phyloP scores from a whole-genome alignment of 208 protist species.

The Borovskyia barvae region DNA sequence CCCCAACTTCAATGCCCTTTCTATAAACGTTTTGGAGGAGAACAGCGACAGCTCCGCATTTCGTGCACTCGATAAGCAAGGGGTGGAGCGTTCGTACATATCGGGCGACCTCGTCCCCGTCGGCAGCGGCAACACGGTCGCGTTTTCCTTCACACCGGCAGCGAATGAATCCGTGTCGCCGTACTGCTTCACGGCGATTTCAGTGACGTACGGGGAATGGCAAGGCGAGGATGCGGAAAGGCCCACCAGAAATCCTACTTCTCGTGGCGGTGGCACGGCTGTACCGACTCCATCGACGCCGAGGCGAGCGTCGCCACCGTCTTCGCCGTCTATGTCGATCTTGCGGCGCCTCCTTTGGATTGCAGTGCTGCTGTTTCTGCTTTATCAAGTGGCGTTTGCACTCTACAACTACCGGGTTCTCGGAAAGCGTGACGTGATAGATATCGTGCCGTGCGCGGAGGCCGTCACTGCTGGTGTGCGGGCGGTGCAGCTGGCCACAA shows the following conservation, averaged over 20 bases:
- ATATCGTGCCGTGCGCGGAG: slow-evolving; percentile 67
- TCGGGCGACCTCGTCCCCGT: slow-evolving; percentile 21
- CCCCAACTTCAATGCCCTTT: slow-evolving; percentile 25
- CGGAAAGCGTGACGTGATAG: slow-evolving; percentile 60
- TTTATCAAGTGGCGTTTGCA: slow-evolving; percentile 46
- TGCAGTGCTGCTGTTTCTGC: slow-evolving; percentile 26
- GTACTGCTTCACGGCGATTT: slow-evolving; percentile 19
- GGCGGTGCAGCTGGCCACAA: slow-evolving; percentile 16
- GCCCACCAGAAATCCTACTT: not conserved
- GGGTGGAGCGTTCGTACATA: slow-evolving; percentile 8
- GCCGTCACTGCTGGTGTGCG: slow-evolving; percentile 26
- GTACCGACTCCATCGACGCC: not conserved
- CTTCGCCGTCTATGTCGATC: slow-evolving; percentile 7
- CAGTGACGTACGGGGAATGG: slow-evolving; percentile 14
- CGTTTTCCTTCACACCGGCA: slow-evolving; percentile 15
- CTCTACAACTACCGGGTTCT: slow-evolving; percentile 61
- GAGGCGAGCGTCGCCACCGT: not conserved
- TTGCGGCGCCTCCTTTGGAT: slow-evolving; percentile 22
- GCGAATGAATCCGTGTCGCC: not conserved
- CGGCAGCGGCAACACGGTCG: slow-evolving; percentile 5
- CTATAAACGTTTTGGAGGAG: slow-evolving; percentile 4
- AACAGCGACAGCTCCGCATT: not conserved
- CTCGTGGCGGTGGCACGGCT: not conserved
- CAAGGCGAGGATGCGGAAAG: not conserved
- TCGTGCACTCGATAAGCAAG: slow-evolving; percentile 4